phyloP scores from a whole-genome alignment of 1,139 yeast species.

The Geotrichum histeridarum region DNA sequence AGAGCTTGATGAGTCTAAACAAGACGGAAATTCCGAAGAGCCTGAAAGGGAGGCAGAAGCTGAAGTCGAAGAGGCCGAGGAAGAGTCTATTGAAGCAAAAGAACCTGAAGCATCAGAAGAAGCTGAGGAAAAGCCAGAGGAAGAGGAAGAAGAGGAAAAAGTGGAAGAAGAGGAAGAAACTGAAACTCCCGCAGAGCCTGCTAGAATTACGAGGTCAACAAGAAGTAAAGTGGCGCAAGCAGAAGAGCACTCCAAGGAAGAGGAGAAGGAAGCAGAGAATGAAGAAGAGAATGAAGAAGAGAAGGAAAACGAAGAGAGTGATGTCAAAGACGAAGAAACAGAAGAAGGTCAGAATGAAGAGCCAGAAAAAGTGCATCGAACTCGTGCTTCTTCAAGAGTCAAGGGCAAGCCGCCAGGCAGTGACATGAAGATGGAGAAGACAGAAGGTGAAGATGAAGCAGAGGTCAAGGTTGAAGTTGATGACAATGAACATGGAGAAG shows the following conservation, averaged over 20 bases:
- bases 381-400: conserved; percentile 11
- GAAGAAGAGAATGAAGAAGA: conserved; percentile 4
- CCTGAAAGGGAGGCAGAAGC: background rate
- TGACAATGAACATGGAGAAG: background rate
- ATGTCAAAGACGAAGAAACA: conserved; percentile 7
- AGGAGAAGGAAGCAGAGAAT: background rate
- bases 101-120: background rate
- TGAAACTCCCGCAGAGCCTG: background rate
- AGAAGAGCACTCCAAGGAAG: background rate
- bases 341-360: background rate
- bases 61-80: conserved; percentile 2
- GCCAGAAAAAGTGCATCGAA: conserved; percentile 1
- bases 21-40: background rate
- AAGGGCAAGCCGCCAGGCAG: conserved; percentile 2
- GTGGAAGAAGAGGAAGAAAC: background rate
- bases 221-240: conserved; percentile 1
- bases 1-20: conserved; percentile 1
- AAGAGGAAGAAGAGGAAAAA: conserved; percentile 8
- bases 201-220: background rate
- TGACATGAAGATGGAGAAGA: conserved; percentile 5
- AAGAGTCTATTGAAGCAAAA: background rate
- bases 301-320: background rate
- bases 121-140: background rate
- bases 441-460: conserved; percentile 2
- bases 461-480: background rate